A percentile compares a stretch with the other conserved stretches of the same genome.
These are phyloP conservation scores for Tothia fuscella DNA, from an alignment of 2,329 filamentous ascomycete species.

Conservation along the genomic window DNA sequence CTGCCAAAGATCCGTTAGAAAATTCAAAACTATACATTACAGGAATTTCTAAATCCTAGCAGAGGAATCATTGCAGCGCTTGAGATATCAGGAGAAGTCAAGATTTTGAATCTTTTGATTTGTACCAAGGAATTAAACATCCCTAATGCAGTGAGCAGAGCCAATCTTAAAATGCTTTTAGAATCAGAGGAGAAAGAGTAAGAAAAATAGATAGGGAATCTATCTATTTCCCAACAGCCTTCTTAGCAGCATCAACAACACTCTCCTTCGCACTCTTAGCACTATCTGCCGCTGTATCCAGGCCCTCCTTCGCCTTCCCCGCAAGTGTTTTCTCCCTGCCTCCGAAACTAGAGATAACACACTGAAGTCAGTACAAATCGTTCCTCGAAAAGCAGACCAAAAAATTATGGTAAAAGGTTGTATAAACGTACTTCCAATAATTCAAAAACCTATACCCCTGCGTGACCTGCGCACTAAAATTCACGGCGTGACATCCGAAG, in stretches of 20 bases:
- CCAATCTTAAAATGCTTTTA: too few relatives aligned
- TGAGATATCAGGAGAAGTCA: too few relatives aligned
- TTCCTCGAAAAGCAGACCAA: too few relatives aligned
- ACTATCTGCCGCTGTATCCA: conserved; percentile 16
- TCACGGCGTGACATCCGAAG: conserved; percentile 55
- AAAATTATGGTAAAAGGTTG: not conserved
- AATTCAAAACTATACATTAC: too few relatives aligned
- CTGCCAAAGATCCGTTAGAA: too few relatives aligned
- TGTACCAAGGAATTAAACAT: too few relatives aligned
- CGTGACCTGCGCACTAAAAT: conserved; percentile 48
- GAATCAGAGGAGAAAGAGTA: too few relatives aligned
- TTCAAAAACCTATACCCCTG: conserved; percentile 52
- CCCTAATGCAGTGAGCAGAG: too few relatives aligned
- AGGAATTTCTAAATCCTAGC: too few relatives aligned
- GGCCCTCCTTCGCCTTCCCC: conserved; percentile 27
- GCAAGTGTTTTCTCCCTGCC: conserved; percentile 30
- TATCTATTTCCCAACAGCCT: conserved; percentile 7
- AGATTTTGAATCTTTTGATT: too few relatives aligned
- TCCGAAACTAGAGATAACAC: conserved; percentile 23
- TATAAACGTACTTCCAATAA: conserved; percentile 39
- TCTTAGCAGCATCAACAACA: conserved; percentile 19
- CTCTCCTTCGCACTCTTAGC: conserved; percentile 20
- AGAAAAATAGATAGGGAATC: too few relatives aligned
- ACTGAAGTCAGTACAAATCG: conserved; percentile 1
- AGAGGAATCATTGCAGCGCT: too few relatives aligned